Conservation (phyloP, 768 basidiomycete genomes). For the Suillus americanus region DNA sequence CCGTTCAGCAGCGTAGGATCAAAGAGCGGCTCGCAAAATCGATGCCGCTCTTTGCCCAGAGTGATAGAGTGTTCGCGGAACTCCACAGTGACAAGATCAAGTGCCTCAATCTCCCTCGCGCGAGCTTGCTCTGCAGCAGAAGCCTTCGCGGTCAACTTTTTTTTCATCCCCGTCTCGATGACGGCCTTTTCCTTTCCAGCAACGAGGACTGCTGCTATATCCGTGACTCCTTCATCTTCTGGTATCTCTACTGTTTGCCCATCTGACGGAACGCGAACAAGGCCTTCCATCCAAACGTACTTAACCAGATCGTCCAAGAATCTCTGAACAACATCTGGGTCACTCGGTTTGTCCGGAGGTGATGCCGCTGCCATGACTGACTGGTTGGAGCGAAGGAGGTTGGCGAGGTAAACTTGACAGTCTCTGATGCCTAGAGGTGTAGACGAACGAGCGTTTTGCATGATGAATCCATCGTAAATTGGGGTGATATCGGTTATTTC, state of each 20-base stretch:
- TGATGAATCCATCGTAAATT: slow-evolving; percentile 69
- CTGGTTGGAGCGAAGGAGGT: slow-evolving; percentile 69
- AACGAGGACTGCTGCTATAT: slow-evolving; percentile 87
- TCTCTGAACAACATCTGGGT: slow-evolving; percentile 45
- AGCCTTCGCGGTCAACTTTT: slow-evolving; percentile 67
- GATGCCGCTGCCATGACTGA: slow-evolving; percentile 58
- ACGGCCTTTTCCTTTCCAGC: slow-evolving; percentile 90
- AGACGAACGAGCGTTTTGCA: slow-evolving; percentile 52
- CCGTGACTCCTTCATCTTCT: slow-evolving; percentile 85
- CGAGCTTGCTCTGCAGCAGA: slow-evolving; percentile 80
- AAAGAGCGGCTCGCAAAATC: slow-evolving; percentile 89
- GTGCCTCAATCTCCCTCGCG: slow-evolving; percentile 77
- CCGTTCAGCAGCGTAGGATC: slow-evolving; percentile 60
- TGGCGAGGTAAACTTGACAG: slow-evolving; percentile 75
- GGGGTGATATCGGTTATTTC: slow-evolving; percentile 76
- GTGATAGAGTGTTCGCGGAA: slow-evolving; percentile 73
- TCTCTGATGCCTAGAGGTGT: slow-evolving; percentile 67
- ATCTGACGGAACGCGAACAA: slow-evolving; percentile 71
- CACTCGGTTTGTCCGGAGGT: slow-evolving; percentile 48
- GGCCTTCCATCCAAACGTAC: slow-evolving; percentile 61
- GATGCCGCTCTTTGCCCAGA: slow-evolving; percentile 84
- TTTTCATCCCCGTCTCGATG: slow-evolving; percentile 83
- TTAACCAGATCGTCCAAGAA: slow-evolving; percentile 64
- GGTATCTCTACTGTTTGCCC: slow-evolving; percentile 61
- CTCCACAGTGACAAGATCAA: slow-evolving; percentile 77